phyloP scores from a whole-genome alignment of 1,284 basidiomycete species.

The Ustilago shanxiensis region DNA sequence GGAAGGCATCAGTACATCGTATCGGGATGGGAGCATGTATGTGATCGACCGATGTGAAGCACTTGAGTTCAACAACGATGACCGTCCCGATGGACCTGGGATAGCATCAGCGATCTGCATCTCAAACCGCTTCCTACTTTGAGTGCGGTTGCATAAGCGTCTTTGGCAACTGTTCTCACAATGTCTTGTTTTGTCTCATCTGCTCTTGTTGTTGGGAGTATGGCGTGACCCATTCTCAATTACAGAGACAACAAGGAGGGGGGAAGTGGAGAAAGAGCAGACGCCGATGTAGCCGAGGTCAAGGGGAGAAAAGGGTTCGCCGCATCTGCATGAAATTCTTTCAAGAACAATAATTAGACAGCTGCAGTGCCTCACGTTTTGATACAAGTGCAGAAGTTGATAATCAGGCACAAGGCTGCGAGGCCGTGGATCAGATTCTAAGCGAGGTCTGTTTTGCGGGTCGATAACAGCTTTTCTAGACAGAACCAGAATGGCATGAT shows the following conservation, averaged over 20 bases:
- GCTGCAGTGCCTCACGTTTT: not conserved
- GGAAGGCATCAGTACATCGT: too few species aligned
- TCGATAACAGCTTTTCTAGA: not conserved
- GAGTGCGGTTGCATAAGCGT: not conserved
- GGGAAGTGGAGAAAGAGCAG: not conserved
- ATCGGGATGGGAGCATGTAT: not conserved
- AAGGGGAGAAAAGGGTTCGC: slow-evolving; percentile 1
- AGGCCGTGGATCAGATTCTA: not conserved
- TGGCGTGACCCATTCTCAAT: not conserved
- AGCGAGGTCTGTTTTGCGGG: not conserved
- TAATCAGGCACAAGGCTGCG: not conserved
- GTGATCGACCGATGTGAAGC: not conserved
- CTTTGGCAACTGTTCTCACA: not conserved
- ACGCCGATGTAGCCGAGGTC: slow-evolving; percentile 8
- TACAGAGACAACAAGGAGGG: not conserved
- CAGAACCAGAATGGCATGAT: not conserved
- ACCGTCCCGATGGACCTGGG: too few species aligned
- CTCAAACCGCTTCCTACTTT: not conserved
- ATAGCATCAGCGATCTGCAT: not conserved
- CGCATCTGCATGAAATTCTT: slow-evolving; percentile 10
- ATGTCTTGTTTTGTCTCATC: slow-evolving; percentile 3
- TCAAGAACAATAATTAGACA: not conserved
- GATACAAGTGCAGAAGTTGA: not conserved
- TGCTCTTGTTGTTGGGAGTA: not conserved
- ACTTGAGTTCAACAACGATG: not conserved